Evolutionary conservation across 345 rosid species (phyloP).

Genomic region (Hirschfeldia incana): DNA sequence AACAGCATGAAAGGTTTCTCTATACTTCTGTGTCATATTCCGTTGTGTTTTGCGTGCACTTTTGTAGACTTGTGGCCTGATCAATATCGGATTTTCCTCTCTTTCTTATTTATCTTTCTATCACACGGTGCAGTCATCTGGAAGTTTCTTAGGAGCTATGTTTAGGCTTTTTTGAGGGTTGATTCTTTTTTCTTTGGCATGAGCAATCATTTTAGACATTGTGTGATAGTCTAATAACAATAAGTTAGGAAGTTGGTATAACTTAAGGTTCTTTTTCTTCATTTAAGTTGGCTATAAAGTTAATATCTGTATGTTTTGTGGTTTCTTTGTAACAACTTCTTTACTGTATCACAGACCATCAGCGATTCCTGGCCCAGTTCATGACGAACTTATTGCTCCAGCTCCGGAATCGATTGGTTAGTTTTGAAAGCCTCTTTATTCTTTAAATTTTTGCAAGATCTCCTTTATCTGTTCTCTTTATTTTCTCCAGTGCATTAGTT

Average conservation of each 20-base stretch:
- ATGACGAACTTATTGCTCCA: slow-evolving; percentile 83
- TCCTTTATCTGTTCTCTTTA: not conserved
- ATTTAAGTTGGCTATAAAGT: slow-evolving; percentile 9
- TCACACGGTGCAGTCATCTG: slow-evolving; percentile 4
- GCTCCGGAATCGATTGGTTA: slow-evolving; percentile 88
- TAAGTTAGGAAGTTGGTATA: not conserved
- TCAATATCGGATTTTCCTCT: not conserved
- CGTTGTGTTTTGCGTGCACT: slow-evolving; percentile 11
- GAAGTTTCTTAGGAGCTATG: slow-evolving; percentile 15
- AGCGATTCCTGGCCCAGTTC: slow-evolving; percentile 93
- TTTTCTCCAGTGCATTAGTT: slow-evolving; percentile 1
- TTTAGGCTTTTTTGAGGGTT: not conserved
- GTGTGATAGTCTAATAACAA: not conserved
- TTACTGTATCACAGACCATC: slow-evolving; percentile 66
- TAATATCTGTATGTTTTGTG: slow-evolving; percentile 2
- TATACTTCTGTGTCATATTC: slow-evolving; percentile 20
- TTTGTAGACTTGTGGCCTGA: slow-evolving; percentile 12
- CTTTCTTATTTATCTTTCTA: not conserved
- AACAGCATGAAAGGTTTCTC: slow-evolving; percentile 73
- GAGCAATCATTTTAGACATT: not conserved
- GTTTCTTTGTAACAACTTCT: slow-evolving; percentile 18
- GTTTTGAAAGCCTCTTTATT: slow-evolving; percentile 30
- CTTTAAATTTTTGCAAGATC: not conserved
- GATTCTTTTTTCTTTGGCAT: not conserved
- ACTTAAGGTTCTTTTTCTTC: slow-evolving; percentile 1